Evolutionary conservation across 139 green algal genomes (phyloP).

Genomic region (Chlorella vulgaris): DNA sequence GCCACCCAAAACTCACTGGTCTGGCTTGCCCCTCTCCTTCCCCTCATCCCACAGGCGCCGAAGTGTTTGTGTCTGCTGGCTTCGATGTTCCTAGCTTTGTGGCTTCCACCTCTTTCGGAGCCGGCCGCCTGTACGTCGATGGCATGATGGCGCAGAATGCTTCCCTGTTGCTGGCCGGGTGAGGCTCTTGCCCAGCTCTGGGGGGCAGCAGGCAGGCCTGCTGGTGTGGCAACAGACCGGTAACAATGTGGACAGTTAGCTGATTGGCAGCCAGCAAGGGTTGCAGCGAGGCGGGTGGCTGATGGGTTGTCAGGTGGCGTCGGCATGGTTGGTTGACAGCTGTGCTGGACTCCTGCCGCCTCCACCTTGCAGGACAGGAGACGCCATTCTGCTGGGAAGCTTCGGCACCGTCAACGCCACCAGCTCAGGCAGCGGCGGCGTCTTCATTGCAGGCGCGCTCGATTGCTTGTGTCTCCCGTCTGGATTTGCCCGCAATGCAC

Average conservation of each 20-base stretch:
- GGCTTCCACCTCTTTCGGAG: constrained; percentile 19
- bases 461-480: not conserved
- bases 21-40: too few relatives aligned
- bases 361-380: constrained; percentile 24
- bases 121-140: constrained; percentile 29
- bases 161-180: not conserved
- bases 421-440: not conserved
- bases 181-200: not conserved
- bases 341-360: too few relatives aligned
- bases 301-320: too few relatives aligned
- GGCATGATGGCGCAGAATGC: constrained; percentile 20
- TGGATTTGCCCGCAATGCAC: not conserved
- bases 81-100: constrained; percentile 16
- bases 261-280: too few relatives aligned
- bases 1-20: too few relatives aligned
- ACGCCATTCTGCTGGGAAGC: constrained; percentile 16
- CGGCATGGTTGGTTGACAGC: too few relatives aligned
- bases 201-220: not conserved
- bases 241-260: too few relatives aligned
- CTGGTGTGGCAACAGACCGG: too few relatives aligned
- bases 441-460: constrained; percentile 6
- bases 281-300: too few relatives aligned
- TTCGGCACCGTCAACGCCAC: constrained; percentile 27
- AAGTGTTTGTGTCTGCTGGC: constrained; percentile 23
- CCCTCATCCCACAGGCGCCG: constrained; percentile 27